Evolutionary conservation across 441 rosid genomes (phyloP).

Genomic region (Erodium trifolium): DNA sequence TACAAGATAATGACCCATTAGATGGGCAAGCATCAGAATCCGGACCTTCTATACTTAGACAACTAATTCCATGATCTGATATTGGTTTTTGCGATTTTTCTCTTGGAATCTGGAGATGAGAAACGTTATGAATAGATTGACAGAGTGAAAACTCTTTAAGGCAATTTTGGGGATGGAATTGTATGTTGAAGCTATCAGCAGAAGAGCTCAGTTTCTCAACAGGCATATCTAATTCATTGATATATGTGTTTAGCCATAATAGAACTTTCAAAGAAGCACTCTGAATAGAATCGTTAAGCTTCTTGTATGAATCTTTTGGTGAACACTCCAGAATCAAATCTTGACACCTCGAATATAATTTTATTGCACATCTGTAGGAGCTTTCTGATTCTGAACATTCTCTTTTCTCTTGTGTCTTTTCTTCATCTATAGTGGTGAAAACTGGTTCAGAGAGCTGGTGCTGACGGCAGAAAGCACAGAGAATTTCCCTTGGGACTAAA

Average conservation of each 20-base stretch:
- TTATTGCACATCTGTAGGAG: constrained; percentile 54
- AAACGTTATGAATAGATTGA: constrained; percentile 25
- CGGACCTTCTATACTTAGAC: constrained; percentile 39
- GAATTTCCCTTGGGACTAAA: constrained; percentile 68
- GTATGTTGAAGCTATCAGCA: constrained; percentile 36
- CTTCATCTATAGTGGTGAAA: constrained; percentile 27
- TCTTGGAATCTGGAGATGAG: constrained; percentile 20
- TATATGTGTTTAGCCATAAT: constrained; percentile 56
- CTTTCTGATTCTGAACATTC: constrained; percentile 27
- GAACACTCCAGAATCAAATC: constrained; percentile 61
- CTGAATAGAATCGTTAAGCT: constrained; percentile 65
- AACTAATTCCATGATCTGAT: constrained; percentile 27
- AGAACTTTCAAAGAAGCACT: constrained; percentile 70
- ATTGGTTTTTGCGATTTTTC: constrained; percentile 22
- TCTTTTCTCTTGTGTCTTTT: constrained; percentile 6
- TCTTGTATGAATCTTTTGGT: constrained; percentile 50
- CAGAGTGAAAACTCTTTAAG: constrained; percentile 33
- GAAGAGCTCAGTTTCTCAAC: constrained; percentile 33
- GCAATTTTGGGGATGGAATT: constrained; percentile 31
- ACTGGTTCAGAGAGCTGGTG: constrained; percentile 76
- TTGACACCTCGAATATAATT: constrained; percentile 54
- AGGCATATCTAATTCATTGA: constrained; percentile 38
- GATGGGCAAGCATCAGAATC: constrained; percentile 52
- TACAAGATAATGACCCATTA: constrained; percentile 47
- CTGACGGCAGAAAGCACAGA: constrained; percentile 72